Base-by-base conservation (phyloP, 1,139 yeast species). In the Scheffersomyces insectosa region DNA sequence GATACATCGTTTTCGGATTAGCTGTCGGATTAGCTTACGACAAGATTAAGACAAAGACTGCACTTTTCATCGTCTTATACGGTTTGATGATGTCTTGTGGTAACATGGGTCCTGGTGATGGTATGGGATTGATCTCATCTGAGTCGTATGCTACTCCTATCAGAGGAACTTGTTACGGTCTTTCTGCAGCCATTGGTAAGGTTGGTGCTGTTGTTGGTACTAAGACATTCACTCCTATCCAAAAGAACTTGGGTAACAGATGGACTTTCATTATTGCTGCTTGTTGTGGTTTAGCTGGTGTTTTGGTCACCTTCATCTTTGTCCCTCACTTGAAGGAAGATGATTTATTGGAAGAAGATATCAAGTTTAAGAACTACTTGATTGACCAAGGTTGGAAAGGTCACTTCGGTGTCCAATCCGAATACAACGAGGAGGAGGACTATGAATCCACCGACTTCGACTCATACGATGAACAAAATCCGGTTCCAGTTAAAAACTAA, bases 21-120 rank as follows among this genome's bases (percentile, higher is more conserved):
- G 70, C 79, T 46, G 79, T 81, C 34, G 86, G 86, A 29, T 72
- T 77, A 50, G 76, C 82, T 2, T 82, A 70, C 55, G 72, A 70
- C 14, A 67, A 75, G 56, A 56, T 81, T 45, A 60, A 60, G 36
- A 70, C 75, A 39, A 79, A 78, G 46, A 66, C 75, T n/a, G 77
- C 81, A 5, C 61, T 80, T 25, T 82, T 82, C 59, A 75, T 82
- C 41, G 62, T 82, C 40, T 77, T 82, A 55, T 82, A 80, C 57
- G 86, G 85, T 28, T 60, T 81, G 27, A 77, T 82, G 77, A 74
- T 73, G 65, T 72, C 78, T 3, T 59, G 69, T 49, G 90, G 90
- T 54, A 85, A 85, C 62, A 68, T 84, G 53, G 93, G 95, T 3
- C 93, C 93, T 3, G 93, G 93, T 51, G 77, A 85, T 58, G 79